Conservation (phyloP, 2,329 filamentous ascomycete species). For the Pyrenochaeta sp. region DNA sequence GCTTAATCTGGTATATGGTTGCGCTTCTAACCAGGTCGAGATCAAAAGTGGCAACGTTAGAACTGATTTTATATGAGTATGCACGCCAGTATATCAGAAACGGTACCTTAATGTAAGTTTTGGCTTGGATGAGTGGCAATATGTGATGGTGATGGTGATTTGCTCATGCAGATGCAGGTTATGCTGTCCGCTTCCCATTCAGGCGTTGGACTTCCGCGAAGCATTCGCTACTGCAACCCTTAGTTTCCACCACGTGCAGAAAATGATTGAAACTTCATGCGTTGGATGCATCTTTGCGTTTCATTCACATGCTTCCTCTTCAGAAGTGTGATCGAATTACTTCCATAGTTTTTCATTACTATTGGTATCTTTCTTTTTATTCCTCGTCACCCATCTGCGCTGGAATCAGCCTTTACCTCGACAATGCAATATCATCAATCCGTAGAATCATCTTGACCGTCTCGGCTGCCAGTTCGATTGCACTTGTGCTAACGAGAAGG, state of each 20-base stretch:
- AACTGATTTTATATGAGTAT: no score
- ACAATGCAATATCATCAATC: constrained; percentile 71
- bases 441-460: constrained; percentile 94
- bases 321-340: not conserved
- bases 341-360: constrained; percentile 18
- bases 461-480: constrained; percentile 95
- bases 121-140: no score
- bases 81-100: no score
- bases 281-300: constrained; percentile 7
- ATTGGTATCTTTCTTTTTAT: constrained; percentile 17
- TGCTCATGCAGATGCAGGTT: not conserved
- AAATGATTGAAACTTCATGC: constrained; percentile 12
- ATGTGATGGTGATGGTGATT: not conserved
- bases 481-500: constrained; percentile 93
- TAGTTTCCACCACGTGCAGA: constrained; percentile 8
- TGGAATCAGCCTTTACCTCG: constrained; percentile 31
- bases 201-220: constrained; percentile 3
- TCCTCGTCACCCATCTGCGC: not conserved
- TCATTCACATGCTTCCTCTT: constrained; percentile 8
- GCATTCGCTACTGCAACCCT: constrained; percentile 6
- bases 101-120: no score
- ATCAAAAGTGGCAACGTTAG: no score
- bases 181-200: constrained; percentile 1
- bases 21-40: no score
- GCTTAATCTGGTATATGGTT: no score